These are phyloP conservation scores for Trichosporon asahii DNA, from an alignment of 1,284 basidiomycete genomes.

Conservation along the genomic window DNA sequence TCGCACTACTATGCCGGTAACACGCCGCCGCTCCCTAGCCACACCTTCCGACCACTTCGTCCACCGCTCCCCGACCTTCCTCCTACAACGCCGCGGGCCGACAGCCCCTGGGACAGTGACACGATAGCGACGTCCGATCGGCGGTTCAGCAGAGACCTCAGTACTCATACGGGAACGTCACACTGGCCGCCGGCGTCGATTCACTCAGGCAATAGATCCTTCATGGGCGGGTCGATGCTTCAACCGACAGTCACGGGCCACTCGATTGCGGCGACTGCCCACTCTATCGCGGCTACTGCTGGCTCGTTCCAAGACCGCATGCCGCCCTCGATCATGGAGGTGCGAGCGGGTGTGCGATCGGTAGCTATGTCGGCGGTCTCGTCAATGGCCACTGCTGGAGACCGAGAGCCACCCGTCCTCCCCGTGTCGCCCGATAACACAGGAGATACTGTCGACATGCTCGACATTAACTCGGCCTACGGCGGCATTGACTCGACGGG, in stretches of 20 bases:
- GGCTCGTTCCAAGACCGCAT: background rate
- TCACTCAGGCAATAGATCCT: background rate
- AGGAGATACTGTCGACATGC: background rate
- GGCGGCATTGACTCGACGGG: background rate
- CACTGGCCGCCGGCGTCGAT: constrained; percentile 5
- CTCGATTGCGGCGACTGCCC: background rate
- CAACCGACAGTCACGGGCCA: background rate
- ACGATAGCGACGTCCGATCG: background rate
- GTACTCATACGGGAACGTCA: background rate
- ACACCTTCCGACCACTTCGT: background rate
- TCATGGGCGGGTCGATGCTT: background rate
- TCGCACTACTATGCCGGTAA: background rate
- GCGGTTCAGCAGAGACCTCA: background rate
- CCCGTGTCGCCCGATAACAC: background rate
- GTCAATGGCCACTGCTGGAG: background rate
- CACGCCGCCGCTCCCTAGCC: background rate
- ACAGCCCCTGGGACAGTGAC: background rate
- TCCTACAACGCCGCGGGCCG: background rate
- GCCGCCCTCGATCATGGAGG: background rate
- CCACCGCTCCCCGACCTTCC: background rate
- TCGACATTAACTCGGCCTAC: background rate
- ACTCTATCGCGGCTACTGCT: background rate
- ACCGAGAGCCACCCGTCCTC: background rate
- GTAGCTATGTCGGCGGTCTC: background rate
- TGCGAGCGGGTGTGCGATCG: background rate